Conservation (phyloP, 208 protist genomes). For the Trypanosoma vivax region DNA sequence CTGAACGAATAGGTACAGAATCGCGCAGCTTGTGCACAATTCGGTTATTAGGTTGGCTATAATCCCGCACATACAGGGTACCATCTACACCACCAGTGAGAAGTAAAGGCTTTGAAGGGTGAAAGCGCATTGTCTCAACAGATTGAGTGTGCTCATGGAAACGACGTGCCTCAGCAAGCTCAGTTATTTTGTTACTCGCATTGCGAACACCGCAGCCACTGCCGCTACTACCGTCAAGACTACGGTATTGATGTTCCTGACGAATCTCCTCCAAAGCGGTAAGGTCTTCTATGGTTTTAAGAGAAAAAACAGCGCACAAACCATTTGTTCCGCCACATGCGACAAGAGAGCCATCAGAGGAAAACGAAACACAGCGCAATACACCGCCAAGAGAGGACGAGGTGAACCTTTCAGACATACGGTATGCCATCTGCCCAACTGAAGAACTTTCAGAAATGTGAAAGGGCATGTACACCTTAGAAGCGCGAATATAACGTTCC, state of each 20-base stretch:
- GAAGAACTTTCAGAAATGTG: conserved; percentile 43
- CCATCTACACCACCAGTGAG: conserved; percentile 64
- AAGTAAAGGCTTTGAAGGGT: conserved; percentile 51
- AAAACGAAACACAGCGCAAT: conserved; percentile 59
- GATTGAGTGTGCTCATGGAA: conserved; percentile 67
- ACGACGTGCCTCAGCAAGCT: conserved; percentile 59
- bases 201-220: conserved; percentile 25
- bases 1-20: conserved; percentile 56
- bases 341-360: conserved; percentile 59
- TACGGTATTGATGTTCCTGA: conserved; percentile 39
- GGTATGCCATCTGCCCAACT: conserved; percentile 39
- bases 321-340: conserved; percentile 64
- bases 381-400: conserved; percentile 62
- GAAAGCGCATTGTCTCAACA: conserved; percentile 75
- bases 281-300: conserved; percentile 70
- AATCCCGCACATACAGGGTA: conserved; percentile 59
- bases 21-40: conserved; percentile 65
- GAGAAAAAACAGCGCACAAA: conserved; percentile 52
- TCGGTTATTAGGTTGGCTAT: conserved; percentile 45
- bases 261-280: conserved; percentile 54
- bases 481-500: conserved; percentile 65
- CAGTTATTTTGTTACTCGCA: conserved; percentile 73
- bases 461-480: conserved; percentile 66
- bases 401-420: conserved; percentile 62
- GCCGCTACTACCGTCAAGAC: conserved; percentile 29